Base-by-base conservation (phyloP, 225 moss, liverwort and hornwort genomes). In the Physcomitrium patens region DNA sequence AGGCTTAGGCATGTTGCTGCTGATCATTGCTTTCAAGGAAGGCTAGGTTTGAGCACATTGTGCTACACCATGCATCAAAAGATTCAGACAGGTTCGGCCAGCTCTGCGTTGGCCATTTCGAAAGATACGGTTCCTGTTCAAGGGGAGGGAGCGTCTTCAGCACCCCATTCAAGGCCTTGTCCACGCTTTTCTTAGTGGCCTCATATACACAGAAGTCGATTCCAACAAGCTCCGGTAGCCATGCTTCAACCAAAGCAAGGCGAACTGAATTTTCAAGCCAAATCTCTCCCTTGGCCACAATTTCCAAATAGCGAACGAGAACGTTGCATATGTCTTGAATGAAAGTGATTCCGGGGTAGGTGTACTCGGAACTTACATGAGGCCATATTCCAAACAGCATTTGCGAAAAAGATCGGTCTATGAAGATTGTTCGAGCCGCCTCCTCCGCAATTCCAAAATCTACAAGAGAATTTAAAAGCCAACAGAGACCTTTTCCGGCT, bases 401-500 rank as follows among this genome's bases (percentile, higher is more conserved):
- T 49, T 75, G 75, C 18, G 80, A 80, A 48, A 80, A 80, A 9
- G 80, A 80, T 70, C 80, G 54, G 37, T 80, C 80, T 56, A 80
- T 19, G 65, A 80, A 80, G 75, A 80, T 80, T 22, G 80, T 80
- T 54, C 80, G 69, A 13, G 75, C 57, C 23, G 80, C 80, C 51
- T 74, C 74, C 58, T 80, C 80, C 57, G 80, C 80, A 75, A 80
- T 80, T 49, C 80, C 80, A 75, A 80, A 80, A 75, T 80, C 80
- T 49, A 80, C 70, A 43, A 80, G 80, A 24, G 75, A 80, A 70
- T 75, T 80, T 53, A 80, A 80, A 31, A 80, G 80, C 80, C 75
- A 80, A 68, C 75, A 75, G 57, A 80, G 75, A 58, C 80, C 80
- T 50, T 80, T 80, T 56, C 80, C 80, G 63, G 80, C 80, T 54